A percentile compares a stretch with the other conserved stretches of the same genome.
phyloP scores from a whole-genome alignment of 2,329 filamentous ascomycete species.

The Nigrospora oryzae region DNA sequence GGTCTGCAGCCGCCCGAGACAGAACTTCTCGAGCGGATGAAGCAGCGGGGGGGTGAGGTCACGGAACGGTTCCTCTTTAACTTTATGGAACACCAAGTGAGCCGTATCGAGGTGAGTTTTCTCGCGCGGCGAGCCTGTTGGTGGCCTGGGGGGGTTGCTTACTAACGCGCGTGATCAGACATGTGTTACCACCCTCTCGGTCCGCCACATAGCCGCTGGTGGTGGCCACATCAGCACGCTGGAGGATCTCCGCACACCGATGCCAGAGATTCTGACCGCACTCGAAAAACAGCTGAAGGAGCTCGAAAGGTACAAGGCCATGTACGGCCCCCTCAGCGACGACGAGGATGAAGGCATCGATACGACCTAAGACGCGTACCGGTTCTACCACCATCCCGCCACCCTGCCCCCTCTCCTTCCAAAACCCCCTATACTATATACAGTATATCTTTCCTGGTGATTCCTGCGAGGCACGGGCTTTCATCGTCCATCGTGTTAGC shows the following conservation, averaged over 20 bases:
- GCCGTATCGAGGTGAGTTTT: constrained; percentile 77
- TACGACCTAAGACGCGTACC: constrained; percentile 22
- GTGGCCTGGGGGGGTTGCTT: constrained; percentile 4
- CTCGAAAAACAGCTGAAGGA: constrained; percentile 55
- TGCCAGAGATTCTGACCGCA: constrained; percentile 59
- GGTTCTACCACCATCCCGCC: background rate
- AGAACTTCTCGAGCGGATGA: constrained; percentile 65
- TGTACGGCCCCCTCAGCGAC: constrained; percentile 35
- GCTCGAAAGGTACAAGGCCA: constrained; percentile 50
- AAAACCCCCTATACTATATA: too few species aligned
- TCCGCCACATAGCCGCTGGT: constrained; percentile 72
- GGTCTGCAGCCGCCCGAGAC: constrained; percentile 73
- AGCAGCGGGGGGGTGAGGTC: constrained; percentile 66
- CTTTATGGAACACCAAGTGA: constrained; percentile 91
- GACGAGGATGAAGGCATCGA: constrained; percentile 24
- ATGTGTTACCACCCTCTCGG: constrained; percentile 67
- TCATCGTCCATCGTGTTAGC: too few species aligned
- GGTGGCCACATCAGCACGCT: constrained; percentile 54
- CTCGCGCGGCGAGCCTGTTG: background rate
- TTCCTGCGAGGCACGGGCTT: too few species aligned
- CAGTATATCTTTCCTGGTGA: too few species aligned
- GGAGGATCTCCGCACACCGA: constrained; percentile 68
- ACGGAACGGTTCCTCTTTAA: constrained; percentile 82
- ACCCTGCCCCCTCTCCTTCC: background rate
- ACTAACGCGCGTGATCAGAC: constrained; percentile 44